Percentiles rank a stretch among this genome's conserved stretches.
phyloP scores from a whole-genome alignment of 1,284 basidiomycete genomes.

The Ganoderma resinaceum region DNA sequence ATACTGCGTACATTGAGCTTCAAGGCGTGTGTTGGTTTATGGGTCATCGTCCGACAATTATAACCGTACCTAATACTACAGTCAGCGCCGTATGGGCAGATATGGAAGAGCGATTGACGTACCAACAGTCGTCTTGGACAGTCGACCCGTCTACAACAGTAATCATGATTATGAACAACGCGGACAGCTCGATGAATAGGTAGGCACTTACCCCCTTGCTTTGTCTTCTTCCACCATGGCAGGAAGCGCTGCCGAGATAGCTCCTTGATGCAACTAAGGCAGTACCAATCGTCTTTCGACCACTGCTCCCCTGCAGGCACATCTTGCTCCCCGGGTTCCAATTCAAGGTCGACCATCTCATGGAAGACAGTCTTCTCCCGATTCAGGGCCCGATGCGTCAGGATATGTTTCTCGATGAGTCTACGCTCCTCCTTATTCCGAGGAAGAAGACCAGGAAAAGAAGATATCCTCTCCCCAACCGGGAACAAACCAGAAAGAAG shows the following conservation, averaged over 20 bases:
- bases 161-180: not conserved
- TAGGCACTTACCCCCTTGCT: constrained; percentile 28
- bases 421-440: constrained; percentile 26
- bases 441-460: constrained; percentile 31
- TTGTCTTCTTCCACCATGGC: constrained; percentile 37
- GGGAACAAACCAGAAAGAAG: constrained; percentile 30
- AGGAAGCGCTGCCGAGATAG: constrained; percentile 34
- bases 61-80: constrained; percentile 37
- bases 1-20: constrained; percentile 38
- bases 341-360: constrained; percentile 32
- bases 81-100: not conserved
- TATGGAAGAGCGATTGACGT: not conserved
- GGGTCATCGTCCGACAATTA: constrained; percentile 41
- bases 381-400: not conserved
- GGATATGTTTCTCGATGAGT: constrained; percentile 6
- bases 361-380: constrained; percentile 23
- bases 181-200: not conserved
- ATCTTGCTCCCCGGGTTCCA: constrained; percentile 4
- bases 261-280: constrained; percentile 33
- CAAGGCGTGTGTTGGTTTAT: constrained; percentile 32
- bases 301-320: constrained; percentile 19
- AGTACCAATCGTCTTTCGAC: constrained; percentile 40
- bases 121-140: constrained; percentile 39
- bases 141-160: constrained; percentile 20
- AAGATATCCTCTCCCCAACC: not conserved